Percentiles rank a stretch among this genome's conserved stretches.
Evolutionary conservation across 352 stramenopile species (phyloP).

Genomic region (Globisporangium viniferum): DNA sequence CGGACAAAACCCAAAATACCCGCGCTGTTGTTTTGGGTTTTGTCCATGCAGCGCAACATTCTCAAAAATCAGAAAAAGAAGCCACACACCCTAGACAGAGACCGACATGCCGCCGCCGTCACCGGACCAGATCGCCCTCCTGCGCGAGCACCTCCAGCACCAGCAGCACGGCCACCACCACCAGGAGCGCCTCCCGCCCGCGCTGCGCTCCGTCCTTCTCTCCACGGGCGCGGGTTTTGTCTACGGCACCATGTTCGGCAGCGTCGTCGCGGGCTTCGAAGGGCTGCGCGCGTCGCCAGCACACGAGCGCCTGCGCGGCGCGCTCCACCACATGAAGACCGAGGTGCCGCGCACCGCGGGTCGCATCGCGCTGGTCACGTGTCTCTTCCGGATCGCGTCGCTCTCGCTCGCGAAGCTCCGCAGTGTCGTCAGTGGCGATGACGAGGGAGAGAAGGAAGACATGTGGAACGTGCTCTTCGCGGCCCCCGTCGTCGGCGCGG

Average conservation of each 20-base stretch:
- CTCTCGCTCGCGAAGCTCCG: conserved; percentile 24
- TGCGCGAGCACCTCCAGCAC: not conserved
- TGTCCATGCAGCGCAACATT: too few species aligned
- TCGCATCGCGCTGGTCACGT: conserved; percentile 40
- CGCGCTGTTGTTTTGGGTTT: too few species aligned
- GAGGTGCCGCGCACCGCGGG: conserved; percentile 35
- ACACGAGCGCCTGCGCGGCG: conserved; percentile 26
- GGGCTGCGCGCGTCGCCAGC: conserved; percentile 29
- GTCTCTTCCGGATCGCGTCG: conserved; percentile 27
- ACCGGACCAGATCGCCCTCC: not conserved
- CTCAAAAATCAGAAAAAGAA: too few species aligned
- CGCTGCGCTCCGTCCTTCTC: conserved; percentile 14
- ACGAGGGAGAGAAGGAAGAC: conserved; percentile 14
- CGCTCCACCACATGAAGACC: conserved; percentile 30
- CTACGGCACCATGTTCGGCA: conserved; percentile 42
- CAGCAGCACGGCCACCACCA: not conserved
- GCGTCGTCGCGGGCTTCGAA: conserved; percentile 27
- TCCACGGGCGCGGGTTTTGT: conserved; percentile 36
- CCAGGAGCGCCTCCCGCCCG: not conserved
- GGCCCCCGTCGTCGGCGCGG: conserved; percentile 24
- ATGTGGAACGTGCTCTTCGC: conserved; percentile 38
- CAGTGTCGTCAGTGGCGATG: conserved; percentile 1
- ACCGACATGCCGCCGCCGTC: not conserved
- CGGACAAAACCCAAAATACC: too few species aligned
- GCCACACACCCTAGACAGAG: not conserved